A percentile compares a stretch with the other conserved stretches of the same genome.
These are phyloP conservation scores for Phytophthora tentaculata DNA, from an alignment of 352 stramenopile species.

Conservation along the genomic window DNA sequence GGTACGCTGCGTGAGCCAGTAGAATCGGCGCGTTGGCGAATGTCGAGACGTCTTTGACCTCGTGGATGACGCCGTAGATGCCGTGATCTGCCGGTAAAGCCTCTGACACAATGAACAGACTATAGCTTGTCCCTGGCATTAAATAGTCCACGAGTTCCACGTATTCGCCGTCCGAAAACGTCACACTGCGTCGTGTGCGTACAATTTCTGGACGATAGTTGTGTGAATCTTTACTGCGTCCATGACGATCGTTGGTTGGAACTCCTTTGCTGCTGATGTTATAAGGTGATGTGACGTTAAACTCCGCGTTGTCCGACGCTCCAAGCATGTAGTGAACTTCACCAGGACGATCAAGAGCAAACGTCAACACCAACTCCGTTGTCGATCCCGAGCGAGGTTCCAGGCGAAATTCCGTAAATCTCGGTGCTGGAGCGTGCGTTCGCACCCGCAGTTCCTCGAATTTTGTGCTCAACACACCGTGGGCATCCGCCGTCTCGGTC, in stretches of 20 bases:
- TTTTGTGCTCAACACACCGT: constrained; percentile 62
- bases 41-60: constrained; percentile 58
- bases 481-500: constrained; percentile 56
- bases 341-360: constrained; percentile 61
- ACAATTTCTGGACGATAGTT: constrained; percentile 73
- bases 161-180: constrained; percentile 33
- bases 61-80: constrained; percentile 60
- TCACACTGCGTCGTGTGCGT: constrained; percentile 48
- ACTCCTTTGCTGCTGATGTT: constrained; percentile 73
- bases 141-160: constrained; percentile 73
- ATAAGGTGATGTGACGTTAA: constrained; percentile 75
- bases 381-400: constrained; percentile 72
- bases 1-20: constrained; percentile 65
- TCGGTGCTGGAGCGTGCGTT: constrained; percentile 53
- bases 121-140: constrained; percentile 62
- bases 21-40: constrained; percentile 71
- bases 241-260: constrained; percentile 18
- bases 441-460: constrained; percentile 46
- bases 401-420: constrained; percentile 51
- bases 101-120: constrained; percentile 69
- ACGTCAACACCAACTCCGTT: constrained; percentile 68
- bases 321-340: constrained; percentile 82
- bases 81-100: constrained; percentile 48
- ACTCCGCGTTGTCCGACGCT: constrained; percentile 57
- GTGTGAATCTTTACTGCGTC: constrained; percentile 43